Conservation (phyloP, 228 moss, liverwort and hornwort genomes). For the Sphagnum magellanicum region DNA sequence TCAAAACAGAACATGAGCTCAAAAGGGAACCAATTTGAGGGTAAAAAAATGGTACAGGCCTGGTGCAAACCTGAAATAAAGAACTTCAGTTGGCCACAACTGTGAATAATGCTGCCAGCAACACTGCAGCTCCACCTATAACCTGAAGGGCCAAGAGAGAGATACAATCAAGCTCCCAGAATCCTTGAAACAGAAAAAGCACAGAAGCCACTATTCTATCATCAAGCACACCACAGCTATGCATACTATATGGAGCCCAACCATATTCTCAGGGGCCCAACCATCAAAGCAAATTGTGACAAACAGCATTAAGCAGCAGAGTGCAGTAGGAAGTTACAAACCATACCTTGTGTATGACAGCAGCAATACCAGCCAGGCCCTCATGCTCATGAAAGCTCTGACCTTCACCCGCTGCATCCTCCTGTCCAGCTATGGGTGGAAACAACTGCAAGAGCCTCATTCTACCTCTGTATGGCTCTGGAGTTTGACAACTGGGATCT, state of each 20-base stretch:
- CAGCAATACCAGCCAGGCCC: constrained; percentile 15
- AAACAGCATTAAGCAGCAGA: background rate
- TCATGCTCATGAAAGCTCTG: constrained; percentile 18
- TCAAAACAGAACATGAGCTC: too few species aligned
- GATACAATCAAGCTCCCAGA: background rate
- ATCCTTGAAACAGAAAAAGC: background rate
- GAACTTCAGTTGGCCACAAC: constrained; percentile 46
- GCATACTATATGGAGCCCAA: background rate
- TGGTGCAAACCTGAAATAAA: constrained; percentile 24
- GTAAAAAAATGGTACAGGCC: too few species aligned
- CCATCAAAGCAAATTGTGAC: background rate
- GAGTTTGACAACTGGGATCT: constrained; percentile 10
- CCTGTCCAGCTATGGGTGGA: constrained; percentile 6
- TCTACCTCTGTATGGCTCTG: constrained; percentile 18
- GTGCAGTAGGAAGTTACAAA: background rate
- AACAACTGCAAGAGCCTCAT: constrained; percentile 17
- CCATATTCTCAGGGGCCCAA: background rate
- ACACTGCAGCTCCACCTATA: constrained; percentile 46
- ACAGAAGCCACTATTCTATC: background rate
- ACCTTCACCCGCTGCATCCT: constrained; percentile 8
- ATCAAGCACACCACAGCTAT: background rate
- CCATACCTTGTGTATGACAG: constrained; percentile 22
- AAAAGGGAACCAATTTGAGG: too few species aligned
- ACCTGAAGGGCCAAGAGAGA: constrained; percentile 23
- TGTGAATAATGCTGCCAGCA: constrained; percentile 51